Evolutionary conservation across 352 stramenopile genomes (phyloP).

Genomic region (Globisporangium alternatum): DNA sequence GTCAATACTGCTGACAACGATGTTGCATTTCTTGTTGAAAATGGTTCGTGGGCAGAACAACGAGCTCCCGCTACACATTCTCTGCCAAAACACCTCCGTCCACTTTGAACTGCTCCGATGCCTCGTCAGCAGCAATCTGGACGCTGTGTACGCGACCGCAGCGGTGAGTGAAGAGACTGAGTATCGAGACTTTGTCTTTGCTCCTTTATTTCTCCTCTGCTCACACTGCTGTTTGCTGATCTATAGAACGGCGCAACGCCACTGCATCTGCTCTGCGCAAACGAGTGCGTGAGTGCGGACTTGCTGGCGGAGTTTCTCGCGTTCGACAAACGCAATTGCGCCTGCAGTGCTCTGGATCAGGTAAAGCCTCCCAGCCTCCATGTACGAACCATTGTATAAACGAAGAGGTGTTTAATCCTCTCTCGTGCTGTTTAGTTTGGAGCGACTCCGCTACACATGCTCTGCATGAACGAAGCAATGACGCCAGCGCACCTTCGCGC

Average conservation of each 20-base stretch:
- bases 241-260: slow-evolving; percentile 37
- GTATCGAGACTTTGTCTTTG: not conserved
- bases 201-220: too few relatives aligned
- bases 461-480: slow-evolving; percentile 65
- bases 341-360: slow-evolving; percentile 6
- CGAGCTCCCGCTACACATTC: slow-evolving; percentile 54
- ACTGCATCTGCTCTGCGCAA: slow-evolving; percentile 52
- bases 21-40: not conserved
- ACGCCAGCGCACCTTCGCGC: slow-evolving; percentile 31
- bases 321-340: slow-evolving; percentile 35
- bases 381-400: not conserved
- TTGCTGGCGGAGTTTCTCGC: slow-evolving; percentile 36
- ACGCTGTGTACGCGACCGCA: slow-evolving; percentile 26
- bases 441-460: slow-evolving; percentile 50
- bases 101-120: slow-evolving; percentile 26
- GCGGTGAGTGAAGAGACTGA: slow-evolving; percentile 7
- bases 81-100: slow-evolving; percentile 43
- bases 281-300: slow-evolving; percentile 39
- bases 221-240: not conserved
- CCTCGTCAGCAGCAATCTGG: slow-evolving; percentile 28
- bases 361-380: not conserved
- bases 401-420: not conserved
- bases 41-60: slow-evolving; percentile 27
- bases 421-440: slow-evolving; percentile 33
- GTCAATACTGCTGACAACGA: not conserved